A percentile compares a stretch with the other conserved stretches of the same genome.
Conservation (phyloP, 768 basidiomycete species). For the Leccinum fibrillosum region DNA sequence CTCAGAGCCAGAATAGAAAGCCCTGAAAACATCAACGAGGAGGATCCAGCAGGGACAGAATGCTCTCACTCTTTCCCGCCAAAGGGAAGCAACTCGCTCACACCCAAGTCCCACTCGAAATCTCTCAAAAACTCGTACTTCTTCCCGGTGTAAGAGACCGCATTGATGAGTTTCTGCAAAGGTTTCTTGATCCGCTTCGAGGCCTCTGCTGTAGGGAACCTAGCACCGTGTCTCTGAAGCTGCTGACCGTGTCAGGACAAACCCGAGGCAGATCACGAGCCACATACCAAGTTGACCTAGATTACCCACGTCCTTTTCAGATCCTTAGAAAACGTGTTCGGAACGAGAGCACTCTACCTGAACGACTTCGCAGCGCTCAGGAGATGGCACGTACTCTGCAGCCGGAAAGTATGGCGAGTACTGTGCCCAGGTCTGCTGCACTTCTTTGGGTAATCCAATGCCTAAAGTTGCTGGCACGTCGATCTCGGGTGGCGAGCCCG, state of each 20-base stretch:
- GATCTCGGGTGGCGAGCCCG: background rate
- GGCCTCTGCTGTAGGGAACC: constrained; percentile 63
- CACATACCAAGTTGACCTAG: constrained; percentile 31
- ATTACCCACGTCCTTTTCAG: background rate
- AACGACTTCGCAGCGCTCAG: constrained; percentile 47
- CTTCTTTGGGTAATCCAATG: constrained; percentile 15
- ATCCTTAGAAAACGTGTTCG: background rate
- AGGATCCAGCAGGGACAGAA: background rate
- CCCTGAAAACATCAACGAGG: constrained; percentile 29
- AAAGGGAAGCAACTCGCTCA: constrained; percentile 58
- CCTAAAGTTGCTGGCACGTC: background rate
- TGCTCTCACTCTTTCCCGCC: constrained; percentile 60
- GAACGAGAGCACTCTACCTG: constrained; percentile 40
- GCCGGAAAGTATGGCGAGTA: constrained; percentile 60
- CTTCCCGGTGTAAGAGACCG: constrained; percentile 41
- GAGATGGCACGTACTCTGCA: constrained; percentile 43
- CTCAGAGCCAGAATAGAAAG: constrained; percentile 49
- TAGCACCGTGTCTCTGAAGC: constrained; percentile 80
- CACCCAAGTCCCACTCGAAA: constrained; percentile 58
- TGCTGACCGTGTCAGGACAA: constrained; percentile 26
- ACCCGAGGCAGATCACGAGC: no score
- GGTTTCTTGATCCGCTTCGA: constrained; percentile 42
- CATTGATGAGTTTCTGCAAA: constrained; percentile 53
- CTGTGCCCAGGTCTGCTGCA: constrained; percentile 49
- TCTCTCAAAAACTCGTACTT: constrained; percentile 54